Evolutionary conservation across 1,139 yeast genomes (phyloP).

Genomic region (Tardiomyces blankii): DNA sequence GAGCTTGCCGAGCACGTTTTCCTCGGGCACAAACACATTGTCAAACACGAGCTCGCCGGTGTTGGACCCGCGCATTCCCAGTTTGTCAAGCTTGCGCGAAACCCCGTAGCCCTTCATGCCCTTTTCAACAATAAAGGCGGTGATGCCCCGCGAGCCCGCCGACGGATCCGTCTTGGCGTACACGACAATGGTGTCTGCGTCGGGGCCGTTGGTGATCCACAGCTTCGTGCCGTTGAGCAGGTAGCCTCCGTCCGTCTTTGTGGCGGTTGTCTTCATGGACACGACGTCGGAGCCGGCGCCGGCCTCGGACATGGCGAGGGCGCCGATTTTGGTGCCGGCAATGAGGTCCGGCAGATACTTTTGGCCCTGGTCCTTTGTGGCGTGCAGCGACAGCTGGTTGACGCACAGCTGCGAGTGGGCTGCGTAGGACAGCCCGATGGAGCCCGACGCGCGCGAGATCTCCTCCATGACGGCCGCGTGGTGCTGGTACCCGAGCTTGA

Average conservation of each 20-base stretch:
- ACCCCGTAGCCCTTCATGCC: conserved; percentile 22
- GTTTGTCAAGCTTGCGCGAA: conserved; percentile 23
- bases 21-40: conserved; percentile 24
- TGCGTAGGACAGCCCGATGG: conserved; percentile 25
- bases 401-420: conserved; percentile 27
- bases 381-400: conserved; percentile 23
- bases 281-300: conserved; percentile 20
- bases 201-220: conserved; percentile 31
- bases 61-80: conserved; percentile 27
- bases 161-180: conserved; percentile 26
- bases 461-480: conserved; percentile 27
- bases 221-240: conserved; percentile 31
- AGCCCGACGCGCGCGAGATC: conserved; percentile 22
- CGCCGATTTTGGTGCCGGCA: conserved; percentile 22
- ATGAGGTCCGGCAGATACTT: conserved; percentile 23
- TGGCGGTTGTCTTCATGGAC: conserved; percentile 26
- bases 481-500: conserved; percentile 24
- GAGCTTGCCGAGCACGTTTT: conserved; percentile 21
- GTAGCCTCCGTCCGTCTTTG: conserved; percentile 27
- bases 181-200: conserved; percentile 24
- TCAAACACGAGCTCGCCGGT: conserved; percentile 22
- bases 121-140: conserved; percentile 24
- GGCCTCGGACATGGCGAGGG: conserved; percentile 27
- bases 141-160: conserved; percentile 24
- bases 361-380: conserved; percentile 19